These are phyloP conservation scores for Irpex sp. DNA, from an alignment of 1,284 basidiomycete genomes.

Conservation along the genomic window DNA sequence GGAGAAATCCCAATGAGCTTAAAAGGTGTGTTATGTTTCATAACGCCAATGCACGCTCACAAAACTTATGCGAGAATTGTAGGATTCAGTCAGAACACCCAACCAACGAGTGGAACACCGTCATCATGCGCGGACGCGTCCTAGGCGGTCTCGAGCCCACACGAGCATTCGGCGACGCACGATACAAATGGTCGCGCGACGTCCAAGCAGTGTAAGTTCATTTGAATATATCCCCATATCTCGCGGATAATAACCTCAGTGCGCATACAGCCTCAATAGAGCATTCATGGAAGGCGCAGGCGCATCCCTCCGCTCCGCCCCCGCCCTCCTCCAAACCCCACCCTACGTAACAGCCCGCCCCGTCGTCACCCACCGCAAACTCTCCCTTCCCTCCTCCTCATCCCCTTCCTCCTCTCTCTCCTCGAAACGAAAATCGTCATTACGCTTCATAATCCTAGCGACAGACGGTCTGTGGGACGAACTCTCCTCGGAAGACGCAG, in stretches of 20 bases:
- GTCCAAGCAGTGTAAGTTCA: conserved; percentile 68
- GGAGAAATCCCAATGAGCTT: conserved; percentile 82
- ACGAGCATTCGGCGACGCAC: conserved; percentile 92
- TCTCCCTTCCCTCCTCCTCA: conserved; percentile 38
- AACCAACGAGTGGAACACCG: conserved; percentile 71
- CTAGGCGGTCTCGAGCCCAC: conserved; percentile 94
- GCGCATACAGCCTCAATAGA: conserved; percentile 50
- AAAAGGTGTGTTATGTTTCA: conserved; percentile 44
- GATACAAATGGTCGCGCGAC: conserved; percentile 85
- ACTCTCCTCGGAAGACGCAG: conserved; percentile 92
- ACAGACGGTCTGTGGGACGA: conserved; percentile 87
- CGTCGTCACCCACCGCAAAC: conserved; percentile 80
- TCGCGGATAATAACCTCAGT: not conserved
- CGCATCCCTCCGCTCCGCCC: conserved; percentile 55
- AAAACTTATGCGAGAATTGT: not conserved
- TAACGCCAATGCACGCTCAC: not conserved
- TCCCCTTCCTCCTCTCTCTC: conserved; percentile 21
- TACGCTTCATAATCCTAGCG: conserved; percentile 65
- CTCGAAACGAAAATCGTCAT: conserved; percentile 24
- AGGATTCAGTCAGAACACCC: conserved; percentile 93
- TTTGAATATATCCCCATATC: conserved; percentile 4
- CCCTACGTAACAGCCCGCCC: conserved; percentile 94
- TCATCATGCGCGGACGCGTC: conserved; percentile 84
- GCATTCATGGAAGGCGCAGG: conserved; percentile 65
- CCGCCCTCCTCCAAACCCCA: conserved; percentile 74